Percentiles rank a stretch among this genome's conserved stretches.
These are phyloP conservation scores for Eutrema salsugineum DNA, from an alignment of 441 rosid genomes.

Conservation along the genomic window DNA sequence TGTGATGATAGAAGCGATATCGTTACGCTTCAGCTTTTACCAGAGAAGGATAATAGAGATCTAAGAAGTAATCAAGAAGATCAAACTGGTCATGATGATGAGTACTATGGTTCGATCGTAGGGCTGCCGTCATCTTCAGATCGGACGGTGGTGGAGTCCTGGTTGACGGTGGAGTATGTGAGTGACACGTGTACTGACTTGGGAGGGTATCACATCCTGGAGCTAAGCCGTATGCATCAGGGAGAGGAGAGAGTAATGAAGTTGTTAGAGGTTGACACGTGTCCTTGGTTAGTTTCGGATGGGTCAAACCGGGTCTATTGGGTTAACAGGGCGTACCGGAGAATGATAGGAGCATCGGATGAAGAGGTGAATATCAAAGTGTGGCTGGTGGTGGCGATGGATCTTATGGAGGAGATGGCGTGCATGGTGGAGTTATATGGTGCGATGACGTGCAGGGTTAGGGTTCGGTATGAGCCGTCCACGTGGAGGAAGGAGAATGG, in stretches of 20 bases:
- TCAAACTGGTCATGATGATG: neutral
- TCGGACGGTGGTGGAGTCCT: slow-evolving; percentile 38
- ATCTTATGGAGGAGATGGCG: slow-evolving; percentile 26
- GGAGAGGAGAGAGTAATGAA: slow-evolving; percentile 30
- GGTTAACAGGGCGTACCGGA: slow-evolving; percentile 62
- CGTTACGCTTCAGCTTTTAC: slow-evolving; percentile 24
- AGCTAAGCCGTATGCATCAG: slow-evolving; percentile 35
- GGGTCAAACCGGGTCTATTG: slow-evolving; percentile 43
- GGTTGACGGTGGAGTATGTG: slow-evolving; percentile 73
- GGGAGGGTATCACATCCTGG: slow-evolving; percentile 23
- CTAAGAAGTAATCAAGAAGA: neutral
- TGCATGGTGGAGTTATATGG: slow-evolving; percentile 26
- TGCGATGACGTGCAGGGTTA: slow-evolving; percentile 32
- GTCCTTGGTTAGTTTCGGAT: slow-evolving; percentile 68
- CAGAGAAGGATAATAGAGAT: slow-evolving; percentile 32
- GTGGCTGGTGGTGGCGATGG: slow-evolving; percentile 23
- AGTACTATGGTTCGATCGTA: neutral
- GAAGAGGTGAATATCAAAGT: slow-evolving; percentile 21
- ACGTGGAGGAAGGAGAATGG: slow-evolving; percentile 18
- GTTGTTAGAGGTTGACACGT: slow-evolving; percentile 49
- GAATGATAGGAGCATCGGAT: slow-evolving; percentile 33
- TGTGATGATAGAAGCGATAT: neutral
- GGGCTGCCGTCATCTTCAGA: neutral
- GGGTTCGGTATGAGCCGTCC: slow-evolving; percentile 19
- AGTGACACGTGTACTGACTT: slow-evolving; percentile 29